A percentile compares a stretch with the other conserved stretches of the same genome.
These are phyloP conservation scores for Torulaspora gathmanii DNA, from an alignment of 805 yeast species.

Conservation along the genomic window DNA sequence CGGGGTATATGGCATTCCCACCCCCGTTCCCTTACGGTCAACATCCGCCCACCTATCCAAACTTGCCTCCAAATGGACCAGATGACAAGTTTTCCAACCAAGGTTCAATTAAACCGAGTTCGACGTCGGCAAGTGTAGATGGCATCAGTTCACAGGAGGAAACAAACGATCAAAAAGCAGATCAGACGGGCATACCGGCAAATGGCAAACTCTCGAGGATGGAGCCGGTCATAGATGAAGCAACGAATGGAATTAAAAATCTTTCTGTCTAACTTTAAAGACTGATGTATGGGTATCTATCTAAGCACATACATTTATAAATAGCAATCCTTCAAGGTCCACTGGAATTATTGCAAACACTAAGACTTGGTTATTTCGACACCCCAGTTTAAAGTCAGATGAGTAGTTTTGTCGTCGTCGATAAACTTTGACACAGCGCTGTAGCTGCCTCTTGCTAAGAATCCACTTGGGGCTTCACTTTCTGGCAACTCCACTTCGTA, in stretches of 20 bases:
- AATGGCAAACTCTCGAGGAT: background rate
- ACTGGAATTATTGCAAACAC: background rate
- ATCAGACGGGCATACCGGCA: background rate
- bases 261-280: constrained; percentile 6
- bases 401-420: constrained; percentile 78
- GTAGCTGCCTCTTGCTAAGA: constrained; percentile 82
- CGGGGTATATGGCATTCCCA: constrained; percentile 6
- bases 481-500: constrained; percentile 59
- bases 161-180: background rate
- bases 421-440: constrained; percentile 75
- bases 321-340: background rate
- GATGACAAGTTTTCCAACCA: background rate
- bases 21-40: constrained; percentile 8
- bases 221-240: constrained; percentile 4
- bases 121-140: background rate
- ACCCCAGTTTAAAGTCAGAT: constrained; percentile 77
- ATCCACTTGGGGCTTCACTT: constrained; percentile 88
- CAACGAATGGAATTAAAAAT: constrained; percentile 2
- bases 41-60: constrained; percentile 1
- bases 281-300: constrained; percentile 3
- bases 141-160: background rate
- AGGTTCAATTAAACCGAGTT: background rate
- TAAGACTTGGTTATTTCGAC: constrained; percentile 69
- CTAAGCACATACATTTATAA: background rate
- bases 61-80: background rate